Evolutionary conservation across 2,329 filamentous ascomycete species (phyloP).

Genomic region (Cercospora citrullina): DNA sequence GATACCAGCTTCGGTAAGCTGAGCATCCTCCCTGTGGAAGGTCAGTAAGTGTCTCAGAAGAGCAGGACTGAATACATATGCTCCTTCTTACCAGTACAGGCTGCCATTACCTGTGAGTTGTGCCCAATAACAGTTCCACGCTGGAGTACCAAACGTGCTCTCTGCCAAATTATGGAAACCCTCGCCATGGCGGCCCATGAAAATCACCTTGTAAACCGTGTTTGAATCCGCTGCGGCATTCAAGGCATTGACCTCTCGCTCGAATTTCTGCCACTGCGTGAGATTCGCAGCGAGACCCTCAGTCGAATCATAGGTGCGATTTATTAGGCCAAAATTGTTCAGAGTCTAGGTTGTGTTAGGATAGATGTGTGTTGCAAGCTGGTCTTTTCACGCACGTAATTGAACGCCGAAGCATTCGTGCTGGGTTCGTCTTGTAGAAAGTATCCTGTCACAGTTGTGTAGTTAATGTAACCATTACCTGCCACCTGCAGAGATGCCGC

Average conservation of each 20-base stretch:
- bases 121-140: constrained; percentile 69
- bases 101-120: constrained; percentile 64
- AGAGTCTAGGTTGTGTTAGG: constrained; percentile 48
- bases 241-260: constrained; percentile 57
- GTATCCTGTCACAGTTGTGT: constrained; percentile 61
- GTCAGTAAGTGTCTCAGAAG: background rate
- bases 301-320: constrained; percentile 61
- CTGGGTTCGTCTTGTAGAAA: constrained; percentile 63
- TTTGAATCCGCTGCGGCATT: constrained; percentile 53
- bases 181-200: constrained; percentile 69
- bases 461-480: constrained; percentile 52
- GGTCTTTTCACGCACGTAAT: constrained; percentile 55
- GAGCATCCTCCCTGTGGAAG: constrained; percentile 52
- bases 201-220: constrained; percentile 68
- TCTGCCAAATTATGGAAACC: constrained; percentile 66
- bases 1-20: constrained; percentile 59
- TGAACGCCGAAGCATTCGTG: constrained; percentile 59
- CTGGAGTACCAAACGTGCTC: constrained; percentile 64
- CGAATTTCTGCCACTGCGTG: constrained; percentile 67
- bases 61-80: background rate
- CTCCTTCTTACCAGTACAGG: constrained; percentile 50
- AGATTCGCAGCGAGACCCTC: constrained; percentile 44
- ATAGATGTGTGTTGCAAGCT: background rate
- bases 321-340: constrained; percentile 66
- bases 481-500: constrained; percentile 20